Evolutionary conservation across 495 filamentous ascomycete species (phyloP).

Genomic region (Cairneyella variabilis): DNA sequence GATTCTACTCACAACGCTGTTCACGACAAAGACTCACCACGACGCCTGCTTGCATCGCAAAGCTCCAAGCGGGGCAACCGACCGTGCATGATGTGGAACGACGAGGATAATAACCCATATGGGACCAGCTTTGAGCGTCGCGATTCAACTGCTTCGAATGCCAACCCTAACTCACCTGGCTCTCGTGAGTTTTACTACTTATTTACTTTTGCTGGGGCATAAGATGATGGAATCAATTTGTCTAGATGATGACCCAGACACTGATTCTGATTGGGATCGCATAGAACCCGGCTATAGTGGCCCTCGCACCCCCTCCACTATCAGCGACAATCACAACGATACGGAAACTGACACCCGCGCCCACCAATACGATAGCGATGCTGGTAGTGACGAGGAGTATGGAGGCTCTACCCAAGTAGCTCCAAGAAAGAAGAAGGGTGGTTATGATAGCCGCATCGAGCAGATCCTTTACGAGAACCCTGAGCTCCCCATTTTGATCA

Average conservation of each 20-base stretch:
- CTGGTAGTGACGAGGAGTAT: constrained; percentile 53
- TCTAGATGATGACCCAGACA: constrained; percentile 29
- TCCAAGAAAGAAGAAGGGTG: constrained; percentile 68
- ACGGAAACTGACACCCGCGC: constrained; percentile 10
- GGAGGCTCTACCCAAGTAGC: constrained; percentile 41
- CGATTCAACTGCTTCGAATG: constrained; percentile 69
- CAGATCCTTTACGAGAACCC: constrained; percentile 95
- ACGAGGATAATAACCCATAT: constrained; percentile 91
- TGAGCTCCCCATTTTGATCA: constrained; percentile 82
- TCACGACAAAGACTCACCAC: too few species aligned
- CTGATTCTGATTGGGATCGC: constrained; percentile 41
- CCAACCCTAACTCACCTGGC: constrained; percentile 60
- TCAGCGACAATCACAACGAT: constrained; percentile 24
- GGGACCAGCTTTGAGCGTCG: constrained; percentile 78
- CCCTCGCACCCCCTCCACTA: constrained; percentile 22
- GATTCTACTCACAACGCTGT: too few species aligned
- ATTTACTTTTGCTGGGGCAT: constrained; percentile 17
- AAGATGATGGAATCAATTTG: constrained; percentile 32
- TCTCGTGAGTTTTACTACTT: constrained; percentile 40
- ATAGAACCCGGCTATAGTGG: constrained; percentile 32
- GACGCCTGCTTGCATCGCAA: too few species aligned
- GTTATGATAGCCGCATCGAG: constrained; percentile 92
- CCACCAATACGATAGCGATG: constrained; percentile 45
- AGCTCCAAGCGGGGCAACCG: too few species aligned
- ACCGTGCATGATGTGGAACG: constrained; percentile 70